phyloP scores from a whole-genome alignment of 2,329 filamentous ascomycete genomes.

The Colletotrichum eleusines region DNA sequence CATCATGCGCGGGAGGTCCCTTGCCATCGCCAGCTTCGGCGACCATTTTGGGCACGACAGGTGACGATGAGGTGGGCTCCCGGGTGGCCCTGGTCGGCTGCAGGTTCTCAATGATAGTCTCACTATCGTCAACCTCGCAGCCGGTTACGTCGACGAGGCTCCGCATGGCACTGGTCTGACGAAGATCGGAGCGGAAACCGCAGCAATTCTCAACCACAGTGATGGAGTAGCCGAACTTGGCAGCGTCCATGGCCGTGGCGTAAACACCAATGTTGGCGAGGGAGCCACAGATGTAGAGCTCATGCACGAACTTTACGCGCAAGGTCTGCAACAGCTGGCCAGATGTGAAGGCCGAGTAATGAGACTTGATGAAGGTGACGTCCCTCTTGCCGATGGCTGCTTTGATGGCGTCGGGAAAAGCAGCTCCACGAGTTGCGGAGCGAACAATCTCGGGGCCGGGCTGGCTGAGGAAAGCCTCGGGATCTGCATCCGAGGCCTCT shows the following conservation, averaged over 20 bases:
- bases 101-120: constrained; percentile 40
- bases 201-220: constrained; percentile 91
- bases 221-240: constrained; percentile 87
- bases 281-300: constrained; percentile 89
- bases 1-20: constrained; percentile 42
- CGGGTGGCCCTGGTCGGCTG: constrained; percentile 23
- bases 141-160: constrained; percentile 81
- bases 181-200: constrained; percentile 77
- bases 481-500: constrained; percentile 43
- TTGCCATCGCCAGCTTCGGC: not conserved
- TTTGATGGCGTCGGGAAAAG: constrained; percentile 58
- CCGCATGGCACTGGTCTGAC: constrained; percentile 78
- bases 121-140: constrained; percentile 69
- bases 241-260: constrained; percentile 91
- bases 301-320: constrained; percentile 87
- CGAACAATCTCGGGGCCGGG: constrained; percentile 58
- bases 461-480: constrained; percentile 62
- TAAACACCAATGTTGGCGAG: constrained; percentile 90
- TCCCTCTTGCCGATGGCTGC: constrained; percentile 62
- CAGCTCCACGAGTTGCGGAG: constrained; percentile 58
- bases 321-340: constrained; percentile 81
- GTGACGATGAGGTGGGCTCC: not conserved
- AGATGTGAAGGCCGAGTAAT: constrained; percentile 89
- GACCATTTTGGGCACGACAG: constrained; percentile 32
- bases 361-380: constrained; percentile 72